Base-by-base conservation (phyloP, 257 asterid species). In the Ilex asprella region DNA sequence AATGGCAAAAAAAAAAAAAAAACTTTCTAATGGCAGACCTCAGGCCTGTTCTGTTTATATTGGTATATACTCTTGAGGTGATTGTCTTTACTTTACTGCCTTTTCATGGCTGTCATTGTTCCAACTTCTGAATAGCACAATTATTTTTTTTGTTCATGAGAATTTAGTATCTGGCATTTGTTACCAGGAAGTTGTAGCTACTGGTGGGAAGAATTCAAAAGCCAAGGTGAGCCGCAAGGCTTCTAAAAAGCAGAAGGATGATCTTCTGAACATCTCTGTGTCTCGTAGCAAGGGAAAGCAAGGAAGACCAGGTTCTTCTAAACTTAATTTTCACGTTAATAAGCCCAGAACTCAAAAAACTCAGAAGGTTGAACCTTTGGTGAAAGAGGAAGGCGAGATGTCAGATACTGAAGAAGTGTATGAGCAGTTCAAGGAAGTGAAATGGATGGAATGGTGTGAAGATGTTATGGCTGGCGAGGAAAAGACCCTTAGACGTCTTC, bases 351-450 rank as follows among this genome's bases (percentile, higher is more conserved):
- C 84, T 63, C 51, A 82, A 32, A 90, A 77, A 72, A 73, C 87
- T 60, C 94, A 84, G 73, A 93, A 86, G 79, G 75, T 60, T 41
- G 97, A 87, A 72, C 85, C 89, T 50, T 76, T 89, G 73, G 90
- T 86, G 63, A 93, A 93, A 83, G 99, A 93, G 83, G 99, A 93
- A 75, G 99, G 99, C 64, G 99, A 93, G 77, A 93, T 93, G 97
- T 93, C 99, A 46, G 97, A 84, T 60, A 80, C 78, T 65, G 99
- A 87, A 60, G 99, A 82, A 76, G 94, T 93, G 35, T 93, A 86
- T 55, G 96, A 89, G 86, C 95, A 87, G 75, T 93, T 93, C 79
- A 93, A 89, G 82, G 99, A 87, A 81, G 97, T 84, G 56, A 93
- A 93, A 75, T 89, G 97, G 99, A 84, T 72, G 86, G 97, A 93